Base-by-base conservation (phyloP, 1,139 yeast genomes). In the Scheffersomyces parashehatae region DNA sequence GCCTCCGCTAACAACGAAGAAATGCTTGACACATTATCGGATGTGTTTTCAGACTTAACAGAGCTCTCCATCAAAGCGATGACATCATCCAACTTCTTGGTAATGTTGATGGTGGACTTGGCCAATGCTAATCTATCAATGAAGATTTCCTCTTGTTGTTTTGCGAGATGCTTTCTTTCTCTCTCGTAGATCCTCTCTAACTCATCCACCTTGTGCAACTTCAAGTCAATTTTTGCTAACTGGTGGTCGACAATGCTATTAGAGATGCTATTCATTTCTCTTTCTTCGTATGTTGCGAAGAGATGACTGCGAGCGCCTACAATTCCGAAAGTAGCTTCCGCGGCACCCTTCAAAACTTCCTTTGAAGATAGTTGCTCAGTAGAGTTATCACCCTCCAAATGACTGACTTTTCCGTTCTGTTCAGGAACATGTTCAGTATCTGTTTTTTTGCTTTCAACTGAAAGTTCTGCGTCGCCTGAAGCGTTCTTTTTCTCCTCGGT, bases 291-390 rank as follows among this genome's bases (percentile, higher is more conserved):
- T 13, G 83, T 80, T 11, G 95, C 89, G 66, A 91, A 85, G 31
- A 88, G 79, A 57, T 87, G 93, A 32, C 96, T 78, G 51, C 96
- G 79, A 1, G 93, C 87, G 4, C 96, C 97, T 28, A 88, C 70
- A 6, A 84, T 71, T 3, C 89, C 86, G 49, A 85, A 68, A 1
- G 87, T 78, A 35, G 78, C 67, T 6, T 78, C 68, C 2, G 82
- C 75, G 4, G 83, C 81, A 45, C 82, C 84, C 37, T 68, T 60
- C 11, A 63, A 47, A 13, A 58, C 50, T 26, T 53, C 52, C 26
- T 20, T 20, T 5, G 26, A 20, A 20, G 49, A 47, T 34, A n/a
- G 28, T 31, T 6, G 26, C 39, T 24, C n/a, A 2, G 42, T 16
- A 4, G 28, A 41, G 4, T 40, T 36, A 5, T 40, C 49, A 16